Evolutionary conservation across 371 early-diverging fungal species (phyloP), one percentile per base, ranked within the genome.

Genomic region (Syncephalastrum racemosum): DNA sequence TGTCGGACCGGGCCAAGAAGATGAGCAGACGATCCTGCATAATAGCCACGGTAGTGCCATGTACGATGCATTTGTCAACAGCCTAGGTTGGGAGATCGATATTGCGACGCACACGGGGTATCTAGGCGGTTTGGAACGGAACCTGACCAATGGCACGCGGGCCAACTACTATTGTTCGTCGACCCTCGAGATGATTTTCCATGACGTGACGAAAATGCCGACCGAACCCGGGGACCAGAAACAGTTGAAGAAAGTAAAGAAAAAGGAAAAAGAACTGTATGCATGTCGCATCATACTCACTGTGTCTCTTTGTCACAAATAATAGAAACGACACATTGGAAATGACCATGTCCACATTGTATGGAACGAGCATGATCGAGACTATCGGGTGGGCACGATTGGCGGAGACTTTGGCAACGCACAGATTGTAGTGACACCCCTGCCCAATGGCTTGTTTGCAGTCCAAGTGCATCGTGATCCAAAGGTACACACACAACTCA

Each of bases 351-450:
- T 98, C 2, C 97, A 97, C 60, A 91, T 98, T 51, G 83, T 98
- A 2, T 98, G 96, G 96, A 96, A 96, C 63, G 98, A 96, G 66
- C 90, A 92, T 60, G 77, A 75, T 39, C 76, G 91, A 31, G 88
- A 91, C 31, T 98, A 96, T 66, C 76, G 86, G 19, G 82, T 86
- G 18, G 83, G 82, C 36, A 97, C 97, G 0, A 96, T 98, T 56
- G 92, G 92, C 16, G 98, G 98, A 43, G 98, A 97, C 65, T 98
- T 96, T 79, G 98, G 97, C 25, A 96, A 97, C 58, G 96, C 90
- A 0, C 89, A 92, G 58, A 95, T 98, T 44, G 83, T 93, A 20
- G 84, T 98, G 10, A 90, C 88, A 1, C 98, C 98, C 0, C 64
- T 92, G 10, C 58, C 66, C 42, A 79, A 84, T 20, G 85, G 79